Conservation (phyloP, 768 basidiomycete genomes). For the Russula abietina region DNA sequence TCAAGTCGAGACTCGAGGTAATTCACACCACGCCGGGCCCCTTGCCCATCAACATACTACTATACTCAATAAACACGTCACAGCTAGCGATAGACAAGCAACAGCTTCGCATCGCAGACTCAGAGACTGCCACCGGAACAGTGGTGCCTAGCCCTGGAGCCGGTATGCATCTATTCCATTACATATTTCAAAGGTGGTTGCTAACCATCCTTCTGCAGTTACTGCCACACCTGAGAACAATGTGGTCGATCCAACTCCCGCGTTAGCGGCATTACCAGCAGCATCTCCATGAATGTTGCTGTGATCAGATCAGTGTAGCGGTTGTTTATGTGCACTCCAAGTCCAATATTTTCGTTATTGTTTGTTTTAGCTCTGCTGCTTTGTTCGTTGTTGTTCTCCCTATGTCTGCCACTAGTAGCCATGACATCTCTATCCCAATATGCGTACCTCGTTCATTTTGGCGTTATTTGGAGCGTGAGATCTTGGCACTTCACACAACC, state of each 20-base stretch:
- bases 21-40: not conserved
- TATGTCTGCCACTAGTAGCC: not conserved
- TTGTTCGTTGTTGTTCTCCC: not conserved
- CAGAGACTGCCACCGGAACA: not conserved
- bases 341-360: not conserved
- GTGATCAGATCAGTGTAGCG: not conserved
- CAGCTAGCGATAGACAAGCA: not conserved
- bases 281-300: not conserved
- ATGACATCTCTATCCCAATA: not conserved
- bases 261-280: not conserved
- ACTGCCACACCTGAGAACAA: not conserved
- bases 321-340: not conserved
- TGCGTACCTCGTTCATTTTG: not conserved
- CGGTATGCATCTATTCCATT: not conserved
- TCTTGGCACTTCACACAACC: too few relatives aligned
- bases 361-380: not conserved
- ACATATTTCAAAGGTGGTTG: not conserved
- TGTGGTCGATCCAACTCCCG: not conserved
- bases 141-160: not conserved
- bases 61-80: not conserved
- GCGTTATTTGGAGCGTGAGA: too few relatives aligned
- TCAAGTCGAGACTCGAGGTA: not conserved
- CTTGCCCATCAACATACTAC: not conserved
- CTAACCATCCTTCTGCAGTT: not conserved
- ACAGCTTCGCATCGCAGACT: not conserved